Percentiles rank a stretch among this genome's conserved stretches.
Conservation (phyloP, 2,329 filamentous ascomycete genomes). For the Raffaelea ambrosiae region DNA sequence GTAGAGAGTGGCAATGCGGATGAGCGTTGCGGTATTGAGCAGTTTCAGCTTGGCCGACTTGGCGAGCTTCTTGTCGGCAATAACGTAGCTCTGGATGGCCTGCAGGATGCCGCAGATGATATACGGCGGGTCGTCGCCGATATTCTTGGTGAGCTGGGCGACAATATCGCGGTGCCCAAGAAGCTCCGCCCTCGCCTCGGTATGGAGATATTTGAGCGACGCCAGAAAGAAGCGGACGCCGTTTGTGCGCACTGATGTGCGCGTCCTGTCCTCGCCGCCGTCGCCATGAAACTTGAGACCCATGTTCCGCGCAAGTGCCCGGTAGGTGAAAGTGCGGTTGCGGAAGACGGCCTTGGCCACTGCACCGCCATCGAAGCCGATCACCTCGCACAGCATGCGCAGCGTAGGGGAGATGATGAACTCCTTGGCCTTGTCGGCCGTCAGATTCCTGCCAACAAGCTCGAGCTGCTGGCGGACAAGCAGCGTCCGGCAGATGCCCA, state of each 20-base stretch:
- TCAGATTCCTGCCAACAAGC: slow-evolving; percentile 69
- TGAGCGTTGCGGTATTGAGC: slow-evolving; percentile 66
- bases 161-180: slow-evolving; percentile 68
- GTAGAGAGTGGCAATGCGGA: slow-evolving; percentile 65
- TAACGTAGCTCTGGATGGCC: slow-evolving; percentile 58
- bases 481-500: slow-evolving; percentile 72
- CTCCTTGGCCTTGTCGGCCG: slow-evolving; percentile 73
- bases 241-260: slow-evolving; percentile 74
- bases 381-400: slow-evolving; percentile 76
- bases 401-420: slow-evolving; percentile 84
- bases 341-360: slow-evolving; percentile 71
- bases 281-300: slow-evolving; percentile 56
- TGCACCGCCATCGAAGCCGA: slow-evolving; percentile 75
- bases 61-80: slow-evolving; percentile 66
- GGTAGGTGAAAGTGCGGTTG: slow-evolving; percentile 68
- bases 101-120: slow-evolving; percentile 68
- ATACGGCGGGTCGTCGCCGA: slow-evolving; percentile 69
- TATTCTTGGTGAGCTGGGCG: slow-evolving; percentile 62
- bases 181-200: slow-evolving; percentile 72
- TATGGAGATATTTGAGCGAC: slow-evolving; percentile 68
- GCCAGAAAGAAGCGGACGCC: slow-evolving; percentile 74
- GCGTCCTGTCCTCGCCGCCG: slow-evolving; percentile 53
- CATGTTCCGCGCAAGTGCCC: slow-evolving; percentile 72
- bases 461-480: slow-evolving; percentile 75
- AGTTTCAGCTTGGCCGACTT: slow-evolving; percentile 66